Evolutionary conservation across 345 rosid genomes (phyloP), one percentile per base, ranked within the genome.

Genomic region (Brassica juncea): DNA sequence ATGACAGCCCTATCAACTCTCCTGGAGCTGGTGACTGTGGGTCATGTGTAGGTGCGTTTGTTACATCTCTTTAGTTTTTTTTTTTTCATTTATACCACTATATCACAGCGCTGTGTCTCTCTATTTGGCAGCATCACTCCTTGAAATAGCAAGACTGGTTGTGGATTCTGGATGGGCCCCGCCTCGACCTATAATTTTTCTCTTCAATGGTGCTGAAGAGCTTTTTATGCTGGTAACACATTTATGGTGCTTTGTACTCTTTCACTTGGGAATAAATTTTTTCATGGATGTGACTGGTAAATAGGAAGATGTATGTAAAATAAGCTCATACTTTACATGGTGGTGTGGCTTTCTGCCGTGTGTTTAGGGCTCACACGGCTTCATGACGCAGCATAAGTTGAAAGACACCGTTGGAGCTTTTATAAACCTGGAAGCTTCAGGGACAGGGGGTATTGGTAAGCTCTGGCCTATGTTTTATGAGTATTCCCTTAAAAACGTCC

Each of bases 1-100:
- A 86, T 82, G 99, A 95, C 71, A 85, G 98, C 75, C 89, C 98
- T 23, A 88, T 93, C 54, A 93, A 90, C 61, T 95, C 99, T 7
- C 97, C 97, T 8, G 99, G 99, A 77, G 99, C 99, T 80, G 97
- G 93, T 62, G 99, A 95, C 73, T 95, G 99, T 82, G 99, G 87
- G 72, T 89, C 99, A 68, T 93, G 99, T 80, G 98, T 93, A 77
- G 99, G 99, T 95, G 72, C 30, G 97, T 76, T 57, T 66, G 8
- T 3, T 75, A 16, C 47, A 64, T 75, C n/a, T 75, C 44, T 39
- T 31, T 55, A 21, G 16, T 3, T 42, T 42, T n/a, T 55, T 39
- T 9, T 37, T 39, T 9, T 39, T 37, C 2, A 37, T 79, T 32
- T 58, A 60, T 16, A 71, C 68, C 35, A 68, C 19, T 52, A 71